phyloP scores from a whole-genome alignment of 2,329 filamentous ascomycete genomes.

The Fusarium fujikuroi region DNA sequence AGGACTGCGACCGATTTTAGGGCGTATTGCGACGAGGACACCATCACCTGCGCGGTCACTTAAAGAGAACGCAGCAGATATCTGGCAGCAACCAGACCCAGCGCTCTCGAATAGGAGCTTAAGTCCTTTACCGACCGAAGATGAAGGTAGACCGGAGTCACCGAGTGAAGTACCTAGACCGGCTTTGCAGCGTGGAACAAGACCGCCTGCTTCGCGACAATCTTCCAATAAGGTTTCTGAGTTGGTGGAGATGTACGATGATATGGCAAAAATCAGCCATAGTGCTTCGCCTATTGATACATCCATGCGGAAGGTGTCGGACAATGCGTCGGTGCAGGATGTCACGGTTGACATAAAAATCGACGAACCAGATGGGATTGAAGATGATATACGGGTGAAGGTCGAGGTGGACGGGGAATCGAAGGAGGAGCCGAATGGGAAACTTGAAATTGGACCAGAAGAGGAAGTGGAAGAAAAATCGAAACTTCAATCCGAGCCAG shows the following conservation, averaged over 20 bases:
- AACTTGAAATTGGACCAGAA: not conserved
- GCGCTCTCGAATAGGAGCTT: constrained; percentile 16
- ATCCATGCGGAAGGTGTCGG: constrained; percentile 22
- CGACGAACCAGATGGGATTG: not conserved
- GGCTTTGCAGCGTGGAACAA: constrained; percentile 23
- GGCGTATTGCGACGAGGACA: constrained; percentile 19
- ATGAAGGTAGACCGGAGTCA: constrained; percentile 32
- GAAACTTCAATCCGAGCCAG: not conserved
- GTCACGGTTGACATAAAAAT: not conserved
- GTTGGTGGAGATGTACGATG: constrained; percentile 63
- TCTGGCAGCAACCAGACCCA: constrained; percentile 28
- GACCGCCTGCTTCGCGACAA: constrained; percentile 38
- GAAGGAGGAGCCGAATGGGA: not conserved
- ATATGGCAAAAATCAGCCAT: constrained; percentile 48
- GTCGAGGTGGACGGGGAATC: not conserved
- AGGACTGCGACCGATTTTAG: constrained; percentile 22
- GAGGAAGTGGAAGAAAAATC: not conserved
- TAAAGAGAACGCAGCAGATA: constrained; percentile 33
- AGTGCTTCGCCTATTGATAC: constrained; percentile 40
- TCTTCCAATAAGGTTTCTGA: constrained; percentile 59
- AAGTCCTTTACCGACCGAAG: constrained; percentile 20
- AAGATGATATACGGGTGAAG: not conserved
- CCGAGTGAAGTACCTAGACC: constrained; percentile 27
- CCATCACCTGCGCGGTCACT: constrained; percentile 17
- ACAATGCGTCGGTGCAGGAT: constrained; percentile 3